Evolutionary conservation across 2,329 filamentous ascomycete genomes (phyloP).

Genomic region (Orbilia brochopaga): DNA sequence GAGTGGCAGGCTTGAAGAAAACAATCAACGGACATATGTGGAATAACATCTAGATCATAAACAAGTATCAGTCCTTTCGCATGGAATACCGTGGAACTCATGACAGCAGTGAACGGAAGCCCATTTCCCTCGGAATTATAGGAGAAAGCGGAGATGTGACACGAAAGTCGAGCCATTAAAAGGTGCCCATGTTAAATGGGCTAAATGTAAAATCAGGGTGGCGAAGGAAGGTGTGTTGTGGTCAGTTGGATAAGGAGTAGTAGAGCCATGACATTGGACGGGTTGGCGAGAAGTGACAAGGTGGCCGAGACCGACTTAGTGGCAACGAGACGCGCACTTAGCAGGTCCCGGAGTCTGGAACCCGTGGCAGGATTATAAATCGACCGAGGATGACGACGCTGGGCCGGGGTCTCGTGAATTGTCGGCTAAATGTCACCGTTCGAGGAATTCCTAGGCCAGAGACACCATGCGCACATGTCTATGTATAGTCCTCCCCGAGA

Average conservation of each 20-base stretch:
- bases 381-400: slow-evolving; percentile 18
- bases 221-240: slow-evolving; percentile 12
- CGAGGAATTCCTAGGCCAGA: neutral
- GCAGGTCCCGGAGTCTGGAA: slow-evolving; percentile 12
- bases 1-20: slow-evolving; percentile 32
- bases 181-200: slow-evolving; percentile 34
- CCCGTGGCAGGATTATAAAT: slow-evolving; percentile 28
- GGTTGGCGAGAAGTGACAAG: neutral
- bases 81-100: slow-evolving; percentile 20
- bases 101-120: slow-evolving; percentile 5
- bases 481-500: slow-evolving; percentile 46
- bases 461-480: neutral
- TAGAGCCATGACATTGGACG: slow-evolving; percentile 10
- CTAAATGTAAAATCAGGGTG: slow-evolving; percentile 18
- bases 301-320: neutral
- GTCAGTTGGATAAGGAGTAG: slow-evolving; percentile 40
- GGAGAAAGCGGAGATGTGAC: slow-evolving; percentile 15
- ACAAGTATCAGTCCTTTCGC: slow-evolving; percentile 12
- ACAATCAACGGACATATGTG: slow-evolving; percentile 11
- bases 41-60: slow-evolving; percentile 43
- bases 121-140: slow-evolving; percentile 9
- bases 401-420: slow-evolving; percentile 5
- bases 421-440: slow-evolving; percentile 10
- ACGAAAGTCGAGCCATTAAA: slow-evolving; percentile 32
- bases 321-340: slow-evolving; percentile 22